Conservation (phyloP, 176 grass and related monocot genomes). For the Secale cereale region DNA sequence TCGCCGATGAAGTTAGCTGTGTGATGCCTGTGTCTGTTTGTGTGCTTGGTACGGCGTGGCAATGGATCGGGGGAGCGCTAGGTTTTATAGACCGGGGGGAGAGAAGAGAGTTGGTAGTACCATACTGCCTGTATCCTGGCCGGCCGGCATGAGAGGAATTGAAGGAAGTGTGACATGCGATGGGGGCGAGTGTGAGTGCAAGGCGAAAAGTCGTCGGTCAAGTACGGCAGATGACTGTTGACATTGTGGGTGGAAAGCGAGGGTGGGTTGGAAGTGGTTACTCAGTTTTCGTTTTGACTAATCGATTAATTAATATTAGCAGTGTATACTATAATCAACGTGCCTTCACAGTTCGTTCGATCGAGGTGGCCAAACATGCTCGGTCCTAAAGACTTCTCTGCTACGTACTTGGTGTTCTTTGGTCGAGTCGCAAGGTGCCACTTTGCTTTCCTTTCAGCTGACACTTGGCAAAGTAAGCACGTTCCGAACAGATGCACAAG, state of each 20-base stretch:
- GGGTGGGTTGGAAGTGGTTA: conserved; percentile 23
- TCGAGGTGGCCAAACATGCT: conserved; percentile 6
- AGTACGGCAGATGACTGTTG: neutral
- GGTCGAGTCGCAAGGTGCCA: neutral
- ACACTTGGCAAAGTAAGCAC: neutral
- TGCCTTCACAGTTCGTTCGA: neutral
- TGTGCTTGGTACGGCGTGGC: neutral
- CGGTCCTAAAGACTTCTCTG: neutral
- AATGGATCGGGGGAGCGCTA: neutral
- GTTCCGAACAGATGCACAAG: no score
- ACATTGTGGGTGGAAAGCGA: neutral
- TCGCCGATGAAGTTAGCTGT: neutral
- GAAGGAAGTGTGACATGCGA: neutral
- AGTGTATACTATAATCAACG: neutral
- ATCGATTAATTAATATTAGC: neutral
- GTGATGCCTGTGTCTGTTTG: neutral
- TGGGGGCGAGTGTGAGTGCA: neutral
- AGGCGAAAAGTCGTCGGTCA: conserved; percentile 30
- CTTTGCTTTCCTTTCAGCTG: neutral
- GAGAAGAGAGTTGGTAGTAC: neutral
- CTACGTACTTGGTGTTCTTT: neutral
- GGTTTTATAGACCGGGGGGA: conserved; percentile 21
- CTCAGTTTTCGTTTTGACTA: neutral
- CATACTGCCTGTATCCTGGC: neutral
- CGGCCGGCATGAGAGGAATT: neutral